Conservation (phyloP, 352 stramenopile species). For the Achlya hypogyna region DNA sequence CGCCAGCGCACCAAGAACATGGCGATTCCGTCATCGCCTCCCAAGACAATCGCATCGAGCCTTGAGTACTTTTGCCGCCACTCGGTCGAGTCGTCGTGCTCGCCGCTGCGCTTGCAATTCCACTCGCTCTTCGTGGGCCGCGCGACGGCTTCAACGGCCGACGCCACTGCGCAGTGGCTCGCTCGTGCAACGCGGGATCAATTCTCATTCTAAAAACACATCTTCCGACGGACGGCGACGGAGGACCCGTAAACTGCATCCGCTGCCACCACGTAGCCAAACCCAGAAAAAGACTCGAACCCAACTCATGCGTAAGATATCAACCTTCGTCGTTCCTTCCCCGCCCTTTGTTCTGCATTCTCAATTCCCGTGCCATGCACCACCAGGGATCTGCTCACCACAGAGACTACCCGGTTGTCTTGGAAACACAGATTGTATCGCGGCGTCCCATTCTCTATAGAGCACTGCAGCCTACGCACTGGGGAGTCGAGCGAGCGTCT, state of each 20-base stretch:
- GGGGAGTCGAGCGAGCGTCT: slow-evolving; percentile 37
- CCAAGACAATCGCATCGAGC: no score
- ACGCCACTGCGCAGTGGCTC: not conserved
- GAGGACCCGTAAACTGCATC: not conserved
- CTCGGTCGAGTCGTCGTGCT: not conserved
- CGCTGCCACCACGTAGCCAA: not conserved
- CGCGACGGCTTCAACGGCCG: not conserved
- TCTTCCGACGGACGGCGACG: not conserved
- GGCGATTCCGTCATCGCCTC: not conserved
- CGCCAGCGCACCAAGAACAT: not conserved
- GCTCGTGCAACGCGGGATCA: not conserved
- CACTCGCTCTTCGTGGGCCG: not conserved
- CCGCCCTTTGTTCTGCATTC: no score
- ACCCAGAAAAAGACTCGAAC: not conserved
- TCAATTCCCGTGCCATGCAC: no score
- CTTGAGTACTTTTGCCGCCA: not conserved
- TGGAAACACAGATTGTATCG: no score
- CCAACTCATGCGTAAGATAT: not conserved
- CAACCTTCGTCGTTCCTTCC: not conserved
- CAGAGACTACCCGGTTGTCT: no score
- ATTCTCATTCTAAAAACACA: not conserved
- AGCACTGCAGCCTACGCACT: not conserved
- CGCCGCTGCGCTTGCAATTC: not conserved
- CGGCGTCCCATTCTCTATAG: no score
- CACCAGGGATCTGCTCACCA: no score